phyloP scores from a whole-genome alignment of 495 filamentous ascomycete genomes.

The Aspergillus leporis region DNA sequence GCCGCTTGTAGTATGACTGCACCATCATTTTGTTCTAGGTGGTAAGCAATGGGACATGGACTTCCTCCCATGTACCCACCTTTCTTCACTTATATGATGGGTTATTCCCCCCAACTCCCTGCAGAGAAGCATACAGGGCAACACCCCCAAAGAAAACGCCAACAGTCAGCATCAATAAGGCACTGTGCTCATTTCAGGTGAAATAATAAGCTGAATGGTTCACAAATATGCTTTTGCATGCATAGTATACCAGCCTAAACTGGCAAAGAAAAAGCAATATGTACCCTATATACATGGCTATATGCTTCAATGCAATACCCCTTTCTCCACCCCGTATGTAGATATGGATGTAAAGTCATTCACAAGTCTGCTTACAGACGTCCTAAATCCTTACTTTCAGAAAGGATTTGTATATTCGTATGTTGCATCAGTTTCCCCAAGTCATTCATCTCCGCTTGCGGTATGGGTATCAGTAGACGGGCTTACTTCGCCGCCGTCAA shows the following conservation, averaged over 20 bases:
- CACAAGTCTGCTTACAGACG: neutral
- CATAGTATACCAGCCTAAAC: neutral
- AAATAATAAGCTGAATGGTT: neutral
- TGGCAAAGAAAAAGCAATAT: neutral
- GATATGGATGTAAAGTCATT: neutral
- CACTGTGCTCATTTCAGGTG: neutral
- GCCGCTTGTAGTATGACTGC: no score
- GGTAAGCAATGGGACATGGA: neutral
- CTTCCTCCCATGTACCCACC: no score
- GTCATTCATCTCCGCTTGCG: neutral
- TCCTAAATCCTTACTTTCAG: neutral
- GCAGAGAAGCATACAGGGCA: neutral
- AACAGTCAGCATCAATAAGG: neutral
- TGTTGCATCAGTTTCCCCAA: neutral
- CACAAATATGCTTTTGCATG: neutral
- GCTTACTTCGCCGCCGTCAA: neutral
- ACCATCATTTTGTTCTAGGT: slow-evolving; percentile 7
- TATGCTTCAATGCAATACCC: neutral
- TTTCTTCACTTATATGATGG: neutral
- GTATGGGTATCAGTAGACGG: neutral
- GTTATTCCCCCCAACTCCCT: no score
- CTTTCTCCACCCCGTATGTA: neutral
- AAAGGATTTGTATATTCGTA: neutral
- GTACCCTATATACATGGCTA: neutral
- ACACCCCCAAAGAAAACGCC: neutral